Conservation (phyloP, 495 filamentous ascomycete genomes). For the Glonium stellatum region DNA sequence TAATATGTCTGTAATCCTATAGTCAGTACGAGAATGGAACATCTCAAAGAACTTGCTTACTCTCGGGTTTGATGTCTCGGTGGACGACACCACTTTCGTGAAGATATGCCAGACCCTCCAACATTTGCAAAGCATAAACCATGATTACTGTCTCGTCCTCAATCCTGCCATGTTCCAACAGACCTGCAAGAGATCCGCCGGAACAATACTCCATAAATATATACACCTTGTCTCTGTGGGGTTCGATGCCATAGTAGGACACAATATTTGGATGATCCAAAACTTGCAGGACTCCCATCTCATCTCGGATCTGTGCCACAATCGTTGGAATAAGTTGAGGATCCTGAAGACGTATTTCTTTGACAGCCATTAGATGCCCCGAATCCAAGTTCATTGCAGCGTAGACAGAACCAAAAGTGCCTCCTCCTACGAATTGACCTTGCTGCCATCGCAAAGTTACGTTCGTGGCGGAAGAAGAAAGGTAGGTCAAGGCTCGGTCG, state of each 20-base stretch:
- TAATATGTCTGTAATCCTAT: constrained; percentile 61
- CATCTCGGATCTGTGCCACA: constrained; percentile 86
- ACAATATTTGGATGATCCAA: constrained; percentile 97
- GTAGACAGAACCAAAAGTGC: constrained; percentile 95
- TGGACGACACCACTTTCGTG: constrained; percentile 87
- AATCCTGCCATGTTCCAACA: constrained; percentile 92
- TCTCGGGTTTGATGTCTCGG: constrained; percentile 97
- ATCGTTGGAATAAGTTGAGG: constrained; percentile 92
- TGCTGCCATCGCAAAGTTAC: constrained; percentile 95
- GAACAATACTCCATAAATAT: constrained; percentile 99
- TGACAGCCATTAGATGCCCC: constrained; percentile 94
- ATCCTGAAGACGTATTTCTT: constrained; percentile 95
- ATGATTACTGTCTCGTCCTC: constrained; percentile 97
- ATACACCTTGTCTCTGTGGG: constrained; percentile 96
- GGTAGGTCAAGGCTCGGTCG: constrained; percentile 84
- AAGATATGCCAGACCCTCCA: constrained; percentile 91
- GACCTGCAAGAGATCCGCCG: constrained; percentile 81
- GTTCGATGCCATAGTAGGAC: constrained; percentile 94
- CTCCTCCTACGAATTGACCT: constrained; percentile 92
- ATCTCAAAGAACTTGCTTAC: constrained; percentile 43
- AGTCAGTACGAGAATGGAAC: constrained; percentile 16
- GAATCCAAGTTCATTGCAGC: constrained; percentile 95
- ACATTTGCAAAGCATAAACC: constrained; percentile 92
- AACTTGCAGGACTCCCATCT: constrained; percentile 92
- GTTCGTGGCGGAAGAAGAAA: constrained; percentile 90